Evolutionary conservation across 2,329 filamentous ascomycete genomes (phyloP).

Genomic region (Fusarium armeniacum): DNA sequence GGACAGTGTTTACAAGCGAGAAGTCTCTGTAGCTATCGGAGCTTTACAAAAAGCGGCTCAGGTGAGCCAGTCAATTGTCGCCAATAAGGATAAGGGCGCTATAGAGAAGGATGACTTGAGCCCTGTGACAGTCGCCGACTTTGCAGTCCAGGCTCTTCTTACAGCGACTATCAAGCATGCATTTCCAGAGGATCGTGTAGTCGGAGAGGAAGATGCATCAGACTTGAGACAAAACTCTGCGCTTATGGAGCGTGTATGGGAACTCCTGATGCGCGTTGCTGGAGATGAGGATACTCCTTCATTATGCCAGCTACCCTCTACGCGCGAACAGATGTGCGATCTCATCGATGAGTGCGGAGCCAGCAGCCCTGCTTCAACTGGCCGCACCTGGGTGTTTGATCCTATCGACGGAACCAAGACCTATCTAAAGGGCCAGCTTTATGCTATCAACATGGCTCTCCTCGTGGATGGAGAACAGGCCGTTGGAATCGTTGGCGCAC

Average conservation of each 20-base stretch:
- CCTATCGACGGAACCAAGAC: conserved; percentile 73
- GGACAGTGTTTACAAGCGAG: conserved; percentile 60
- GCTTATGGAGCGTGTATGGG: conserved; percentile 64
- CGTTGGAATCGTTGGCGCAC: conserved; percentile 64
- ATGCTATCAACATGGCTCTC: conserved; percentile 70
- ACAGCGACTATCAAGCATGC: conserved; percentile 63
- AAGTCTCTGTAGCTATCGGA: conserved; percentile 60
- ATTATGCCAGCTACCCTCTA: conserved; percentile 54
- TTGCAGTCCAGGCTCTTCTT: conserved; percentile 70
- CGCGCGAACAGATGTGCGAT: conserved; percentile 63
- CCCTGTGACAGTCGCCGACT: conserved; percentile 71
- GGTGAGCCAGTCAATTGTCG: conserved; percentile 65
- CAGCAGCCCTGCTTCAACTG: conserved; percentile 55
- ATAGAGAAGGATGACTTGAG: conserved; percentile 68
- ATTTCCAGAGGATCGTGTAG: conserved; percentile 66
- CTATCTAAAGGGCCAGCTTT: conserved; percentile 67
- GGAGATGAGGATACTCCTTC: conserved; percentile 47
- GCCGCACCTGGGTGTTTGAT: conserved; percentile 70
- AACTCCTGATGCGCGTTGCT: conserved; percentile 56
- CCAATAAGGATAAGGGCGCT: conserved; percentile 63
- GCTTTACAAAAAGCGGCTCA: conserved; percentile 62
- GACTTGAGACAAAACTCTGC: conserved; percentile 60
- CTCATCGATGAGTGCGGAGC: conserved; percentile 67
- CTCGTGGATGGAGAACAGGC: conserved; percentile 65
- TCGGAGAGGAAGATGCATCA: conserved; percentile 69